phyloP scores from a whole-genome alignment of 495 filamentous ascomycete species.

The Aspergillus homomorphus region DNA sequence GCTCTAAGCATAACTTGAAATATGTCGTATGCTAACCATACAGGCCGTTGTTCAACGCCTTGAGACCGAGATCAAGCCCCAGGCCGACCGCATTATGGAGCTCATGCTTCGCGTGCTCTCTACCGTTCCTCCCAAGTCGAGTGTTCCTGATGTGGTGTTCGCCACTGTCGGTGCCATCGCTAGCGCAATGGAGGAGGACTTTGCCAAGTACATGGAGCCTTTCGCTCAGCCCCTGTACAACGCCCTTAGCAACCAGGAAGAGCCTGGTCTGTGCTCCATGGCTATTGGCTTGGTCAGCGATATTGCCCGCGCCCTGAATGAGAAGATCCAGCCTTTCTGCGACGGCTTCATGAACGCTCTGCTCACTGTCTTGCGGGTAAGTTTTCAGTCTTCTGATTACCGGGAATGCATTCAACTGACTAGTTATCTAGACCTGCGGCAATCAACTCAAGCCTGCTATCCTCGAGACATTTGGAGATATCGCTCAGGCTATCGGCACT shows the following conservation, averaged over 20 bases:
- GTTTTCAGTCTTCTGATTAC: slow-evolving; percentile 32
- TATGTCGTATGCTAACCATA: slow-evolving; percentile 14
- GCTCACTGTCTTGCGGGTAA: slow-evolving; percentile 80
- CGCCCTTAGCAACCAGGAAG: slow-evolving; percentile 91
- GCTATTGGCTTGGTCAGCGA: slow-evolving; percentile 96
- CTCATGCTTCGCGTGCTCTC: slow-evolving; percentile 74
- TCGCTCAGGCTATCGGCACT: slow-evolving; percentile 90
- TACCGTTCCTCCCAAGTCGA: slow-evolving; percentile 81
- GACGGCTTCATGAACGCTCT: slow-evolving; percentile 97
- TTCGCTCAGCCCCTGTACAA: slow-evolving; percentile 90
- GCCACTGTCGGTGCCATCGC: slow-evolving; percentile 83
- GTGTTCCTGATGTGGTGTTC: slow-evolving; percentile 89
- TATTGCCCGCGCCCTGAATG: slow-evolving; percentile 85
- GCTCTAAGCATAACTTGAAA: background rate
- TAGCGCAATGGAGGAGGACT: slow-evolving; percentile 85
- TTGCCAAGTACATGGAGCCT: slow-evolving; percentile 93
- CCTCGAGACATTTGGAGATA: slow-evolving; percentile 95
- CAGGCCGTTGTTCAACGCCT: slow-evolving; percentile 84
- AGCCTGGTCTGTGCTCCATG: slow-evolving; percentile 90
- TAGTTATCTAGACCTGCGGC: slow-evolving; percentile 51
- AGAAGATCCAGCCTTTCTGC: slow-evolving; percentile 87
- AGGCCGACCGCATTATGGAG: slow-evolving; percentile 91
- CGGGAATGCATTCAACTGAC: slow-evolving; percentile 45
- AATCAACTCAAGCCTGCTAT: slow-evolving; percentile 99
- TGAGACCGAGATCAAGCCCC: slow-evolving; percentile 85